Base-by-base conservation (phyloP, 176 grass and related monocot species). In the Paspalum notatum region DNA sequence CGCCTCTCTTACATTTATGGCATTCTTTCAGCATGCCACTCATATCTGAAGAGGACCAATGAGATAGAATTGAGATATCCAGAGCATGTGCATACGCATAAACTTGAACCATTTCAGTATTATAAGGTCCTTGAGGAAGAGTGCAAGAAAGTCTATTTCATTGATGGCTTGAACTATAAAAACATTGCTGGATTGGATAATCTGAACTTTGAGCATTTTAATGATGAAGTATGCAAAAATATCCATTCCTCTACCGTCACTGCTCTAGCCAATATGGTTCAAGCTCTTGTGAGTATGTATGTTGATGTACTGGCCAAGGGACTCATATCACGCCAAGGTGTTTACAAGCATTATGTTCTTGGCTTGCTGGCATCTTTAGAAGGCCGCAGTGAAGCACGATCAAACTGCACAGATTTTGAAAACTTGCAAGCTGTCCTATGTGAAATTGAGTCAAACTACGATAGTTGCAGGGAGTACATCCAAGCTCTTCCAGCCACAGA, bases 151-250 rank as follows among this genome's bases (percentile, higher is more conserved):
- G 77, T 91, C n/a, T 89, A 66, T 62, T 98, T 91, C 74, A 89
- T 98, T 77, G 82, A 91, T 71, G 71, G 81, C 71, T 83, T 98
- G 68, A 85, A 95, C 87, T 98, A 89, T 68, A 98, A 98, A 92
- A 95, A 95, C 84, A 86, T 98, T 84, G 95, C 86, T 74, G 79
- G 79, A 57, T 58, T 95, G 75, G 90, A 91, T 93, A 87, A 98
- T 91, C 82, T 98, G 81, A 94, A 95, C 73, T 98, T 98, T 85
- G 95, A 98, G 48, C 80, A 89, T 85, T 93, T 98, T 64, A 95
- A 98, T 80, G 88, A 98, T 85, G 92, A 98, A 85, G 87, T 98
- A 66, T 98, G 95, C 85, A 91, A 90, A 64, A 93, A 98, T 86
- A 85, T 95, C 39, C 40, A 85, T 86, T 78, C 93, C 26, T 76